Evolutionary conservation across 352 stramenopile genomes (phyloP).

Genomic region (Globisporangium radiosum): DNA sequence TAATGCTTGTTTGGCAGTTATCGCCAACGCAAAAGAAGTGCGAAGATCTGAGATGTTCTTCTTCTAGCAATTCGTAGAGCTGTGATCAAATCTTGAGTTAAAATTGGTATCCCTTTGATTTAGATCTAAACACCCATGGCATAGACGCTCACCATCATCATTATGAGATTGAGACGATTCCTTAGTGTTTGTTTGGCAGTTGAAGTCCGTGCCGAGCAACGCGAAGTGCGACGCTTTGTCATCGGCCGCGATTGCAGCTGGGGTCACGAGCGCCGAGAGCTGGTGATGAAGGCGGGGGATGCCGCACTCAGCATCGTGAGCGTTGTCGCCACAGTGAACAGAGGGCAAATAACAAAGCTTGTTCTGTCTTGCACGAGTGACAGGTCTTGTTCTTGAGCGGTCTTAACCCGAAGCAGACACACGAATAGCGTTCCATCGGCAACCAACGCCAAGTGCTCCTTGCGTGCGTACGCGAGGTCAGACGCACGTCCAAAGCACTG

Average conservation of each 20-base stretch:
- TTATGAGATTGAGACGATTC: no score
- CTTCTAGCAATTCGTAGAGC: no score
- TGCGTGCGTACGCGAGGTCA: background rate
- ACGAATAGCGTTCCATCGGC: background rate
- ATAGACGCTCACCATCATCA: no score
- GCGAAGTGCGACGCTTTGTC: background rate
- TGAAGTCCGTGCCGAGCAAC: background rate
- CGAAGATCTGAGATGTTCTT: no score
- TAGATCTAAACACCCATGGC: no score
- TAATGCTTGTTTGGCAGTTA: no score
- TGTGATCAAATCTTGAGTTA: no score
- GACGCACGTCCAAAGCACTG: background rate
- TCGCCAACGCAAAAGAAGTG: no score
- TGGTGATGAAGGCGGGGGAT: background rate
- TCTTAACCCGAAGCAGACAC: background rate
- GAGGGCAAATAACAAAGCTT: background rate
- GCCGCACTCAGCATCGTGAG: background rate
- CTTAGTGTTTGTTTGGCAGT: no score
- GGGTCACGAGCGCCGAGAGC: background rate
- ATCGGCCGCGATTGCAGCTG: background rate
- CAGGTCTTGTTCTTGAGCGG: background rate
- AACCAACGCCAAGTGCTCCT: background rate
- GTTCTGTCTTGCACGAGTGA: background rate
- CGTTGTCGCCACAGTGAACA: background rate
- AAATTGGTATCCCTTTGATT: no score